These are phyloP conservation scores for Beauveria medogensis DNA, from an alignment of 2,329 filamentous ascomycete genomes.

Conservation along the genomic window DNA sequence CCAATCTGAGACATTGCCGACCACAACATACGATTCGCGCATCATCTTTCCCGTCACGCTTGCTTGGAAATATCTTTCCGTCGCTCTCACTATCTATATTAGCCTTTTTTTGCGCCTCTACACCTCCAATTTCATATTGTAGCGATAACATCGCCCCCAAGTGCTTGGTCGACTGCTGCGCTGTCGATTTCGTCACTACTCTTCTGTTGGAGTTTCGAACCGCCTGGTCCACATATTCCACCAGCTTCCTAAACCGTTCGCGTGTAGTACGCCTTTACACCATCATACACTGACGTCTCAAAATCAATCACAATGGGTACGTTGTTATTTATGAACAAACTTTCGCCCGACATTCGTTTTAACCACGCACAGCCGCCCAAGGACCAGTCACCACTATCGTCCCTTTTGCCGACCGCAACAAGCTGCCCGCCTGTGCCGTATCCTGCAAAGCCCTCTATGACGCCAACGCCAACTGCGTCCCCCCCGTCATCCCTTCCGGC, in stretches of 20 bases:
- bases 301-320: constrained; percentile 8
- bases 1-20: constrained; percentile 6
- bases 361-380: background rate
- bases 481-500: constrained; percentile 41
- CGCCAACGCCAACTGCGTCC: constrained; percentile 65
- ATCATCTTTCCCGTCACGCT: background rate
- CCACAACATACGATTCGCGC: constrained; percentile 8
- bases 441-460: constrained; percentile 55
- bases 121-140: background rate
- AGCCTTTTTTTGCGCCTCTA: background rate
- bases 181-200: background rate
- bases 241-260: background rate
- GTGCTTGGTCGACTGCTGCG: background rate
- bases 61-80: background rate
- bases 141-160: background rate
- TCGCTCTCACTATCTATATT: background rate
- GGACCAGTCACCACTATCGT: constrained; percentile 40
- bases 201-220: background rate
- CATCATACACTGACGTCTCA: background rate
- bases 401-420: constrained; percentile 36
- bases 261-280: background rate
- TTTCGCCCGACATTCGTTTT: too few relatives aligned
- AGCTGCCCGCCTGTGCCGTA: constrained; percentile 54
- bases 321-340: background rate
- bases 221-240: background rate